Percentiles rank a stretch among this genome's conserved stretches.
Evolutionary conservation across 169 alveolate species (phyloP).

Genomic region (Theileria annulata): DNA sequence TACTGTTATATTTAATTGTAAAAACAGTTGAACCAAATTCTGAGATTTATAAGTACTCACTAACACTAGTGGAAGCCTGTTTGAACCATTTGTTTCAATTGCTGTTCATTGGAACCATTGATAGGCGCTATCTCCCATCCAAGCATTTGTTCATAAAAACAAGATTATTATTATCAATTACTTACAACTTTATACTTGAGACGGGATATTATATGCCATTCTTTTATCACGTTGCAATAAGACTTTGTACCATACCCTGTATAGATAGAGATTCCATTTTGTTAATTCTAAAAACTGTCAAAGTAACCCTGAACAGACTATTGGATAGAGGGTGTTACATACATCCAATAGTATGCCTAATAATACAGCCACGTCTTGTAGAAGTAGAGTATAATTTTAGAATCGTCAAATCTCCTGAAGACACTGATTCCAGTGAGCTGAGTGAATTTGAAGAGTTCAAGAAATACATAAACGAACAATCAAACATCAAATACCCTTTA

Average conservation of each 20-base stretch:
- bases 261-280: slow-evolving; percentile 13
- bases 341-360: slow-evolving; percentile 36
- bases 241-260: slow-evolving; percentile 17
- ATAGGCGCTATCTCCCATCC: not conserved
- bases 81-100: not conserved
- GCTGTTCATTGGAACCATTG: not conserved
- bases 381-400: not conserved
- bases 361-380: slow-evolving; percentile 50
- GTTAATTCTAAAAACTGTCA: slow-evolving; percentile 31
- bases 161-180: slow-evolving; percentile 22
- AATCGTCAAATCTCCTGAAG: not conserved
- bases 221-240: slow-evolving; percentile 42
- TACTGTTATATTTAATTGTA: slow-evolving; percentile 12
- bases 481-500: slow-evolving; percentile 19
- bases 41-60: slow-evolving; percentile 29
- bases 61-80: slow-evolving; percentile 30
- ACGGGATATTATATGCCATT: slow-evolving; percentile 54
- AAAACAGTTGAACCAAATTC: slow-evolving; percentile 40
- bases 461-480: slow-evolving; percentile 9
- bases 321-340: slow-evolving; percentile 29
- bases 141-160: not conserved
- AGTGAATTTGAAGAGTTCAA: slow-evolving; percentile 27
- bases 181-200: slow-evolving; percentile 43
- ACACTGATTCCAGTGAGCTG: not conserved
- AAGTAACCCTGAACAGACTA: slow-evolving; percentile 38